Evolutionary conservation across 768 basidiomycete genomes (phyloP).

Genomic region (Leucogyrophana mollusca): DNA sequence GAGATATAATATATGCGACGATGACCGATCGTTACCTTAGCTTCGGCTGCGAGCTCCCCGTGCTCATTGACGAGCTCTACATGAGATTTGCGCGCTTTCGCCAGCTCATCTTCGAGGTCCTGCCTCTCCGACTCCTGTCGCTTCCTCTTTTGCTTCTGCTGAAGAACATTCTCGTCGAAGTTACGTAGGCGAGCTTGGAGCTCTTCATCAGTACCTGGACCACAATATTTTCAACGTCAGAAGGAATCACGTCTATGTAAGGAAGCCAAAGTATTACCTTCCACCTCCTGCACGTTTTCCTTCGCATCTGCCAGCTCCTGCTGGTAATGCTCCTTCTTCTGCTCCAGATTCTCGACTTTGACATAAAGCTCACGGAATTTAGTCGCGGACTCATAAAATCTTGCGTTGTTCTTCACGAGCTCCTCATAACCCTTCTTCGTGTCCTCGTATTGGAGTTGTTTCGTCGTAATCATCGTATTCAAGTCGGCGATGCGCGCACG

Average conservation of each 20-base stretch:
- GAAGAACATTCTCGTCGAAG: constrained; percentile 56
- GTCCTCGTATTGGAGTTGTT: constrained; percentile 73
- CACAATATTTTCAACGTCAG: background rate
- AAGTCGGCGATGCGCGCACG: constrained; percentile 62
- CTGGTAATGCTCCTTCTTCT: constrained; percentile 60
- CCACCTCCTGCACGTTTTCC: constrained; percentile 64
- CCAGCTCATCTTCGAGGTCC: constrained; percentile 62
- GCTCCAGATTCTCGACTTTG: constrained; percentile 60
- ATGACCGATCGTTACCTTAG: constrained; percentile 48
- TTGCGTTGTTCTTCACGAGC: constrained; percentile 65
- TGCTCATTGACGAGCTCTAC: constrained; percentile 56
- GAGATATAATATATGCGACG: background rate
- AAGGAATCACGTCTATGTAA: too few species aligned
- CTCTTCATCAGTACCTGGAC: constrained; percentile 70
- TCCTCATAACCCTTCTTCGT: constrained; percentile 64
- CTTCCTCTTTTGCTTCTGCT: constrained; percentile 48
- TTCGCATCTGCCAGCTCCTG: constrained; percentile 61
- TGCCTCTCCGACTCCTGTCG: constrained; percentile 51
- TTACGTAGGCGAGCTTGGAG: constrained; percentile 55
- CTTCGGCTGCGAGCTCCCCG: constrained; percentile 71
- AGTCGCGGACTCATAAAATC: constrained; percentile 79
- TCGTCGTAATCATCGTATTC: constrained; percentile 58
- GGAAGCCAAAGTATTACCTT: constrained; percentile 37
- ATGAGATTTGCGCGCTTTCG: constrained; percentile 47
- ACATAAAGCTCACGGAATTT: constrained; percentile 86